A percentile compares a stretch with the other conserved stretches of the same genome.
Conservation (phyloP, 1,284 basidiomycete genomes). For the Mixia osmundae region DNA sequence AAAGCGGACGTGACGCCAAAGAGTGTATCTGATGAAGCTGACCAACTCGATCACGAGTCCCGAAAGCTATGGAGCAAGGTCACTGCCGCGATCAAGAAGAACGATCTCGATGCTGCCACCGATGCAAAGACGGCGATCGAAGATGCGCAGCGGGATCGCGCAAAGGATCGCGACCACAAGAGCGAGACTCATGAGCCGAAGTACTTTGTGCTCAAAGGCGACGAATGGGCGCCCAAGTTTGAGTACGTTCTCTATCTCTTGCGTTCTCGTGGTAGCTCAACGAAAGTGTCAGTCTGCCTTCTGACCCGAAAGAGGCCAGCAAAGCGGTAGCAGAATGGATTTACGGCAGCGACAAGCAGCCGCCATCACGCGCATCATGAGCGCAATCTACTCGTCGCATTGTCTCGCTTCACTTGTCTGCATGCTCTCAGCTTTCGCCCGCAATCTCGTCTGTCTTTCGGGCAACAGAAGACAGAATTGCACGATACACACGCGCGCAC, state of each 20-base stretch:
- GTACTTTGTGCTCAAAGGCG: constrained; percentile 51
- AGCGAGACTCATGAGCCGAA: constrained; percentile 41
- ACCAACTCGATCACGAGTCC: constrained; percentile 81
- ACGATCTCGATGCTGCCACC: constrained; percentile 86
- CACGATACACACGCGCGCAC: no score
- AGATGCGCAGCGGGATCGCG: constrained; percentile 65
- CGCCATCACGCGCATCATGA: no score
- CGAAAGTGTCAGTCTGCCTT: background rate
- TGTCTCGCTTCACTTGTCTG: no score
- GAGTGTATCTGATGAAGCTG: constrained; percentile 52
- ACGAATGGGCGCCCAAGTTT: constrained; percentile 61
- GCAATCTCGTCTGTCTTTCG: no score
- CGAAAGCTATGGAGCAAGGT: constrained; percentile 61
- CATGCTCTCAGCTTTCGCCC: no score
- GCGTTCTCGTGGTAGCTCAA: background rate
- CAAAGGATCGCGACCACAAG: constrained; percentile 49
- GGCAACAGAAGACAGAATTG: no score
- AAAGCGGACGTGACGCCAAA: constrained; percentile 53
- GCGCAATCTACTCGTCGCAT: no score
- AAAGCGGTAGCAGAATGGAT: constrained; percentile 1
- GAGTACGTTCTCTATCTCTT: constrained; percentile 27
- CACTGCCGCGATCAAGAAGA: constrained; percentile 60
- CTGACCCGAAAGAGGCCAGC: background rate
- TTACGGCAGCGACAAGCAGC: no score
- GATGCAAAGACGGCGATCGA: constrained; percentile 74